Base-by-base conservation (phyloP, 169 alveolate genomes). In the Fabrea salina region DNA sequence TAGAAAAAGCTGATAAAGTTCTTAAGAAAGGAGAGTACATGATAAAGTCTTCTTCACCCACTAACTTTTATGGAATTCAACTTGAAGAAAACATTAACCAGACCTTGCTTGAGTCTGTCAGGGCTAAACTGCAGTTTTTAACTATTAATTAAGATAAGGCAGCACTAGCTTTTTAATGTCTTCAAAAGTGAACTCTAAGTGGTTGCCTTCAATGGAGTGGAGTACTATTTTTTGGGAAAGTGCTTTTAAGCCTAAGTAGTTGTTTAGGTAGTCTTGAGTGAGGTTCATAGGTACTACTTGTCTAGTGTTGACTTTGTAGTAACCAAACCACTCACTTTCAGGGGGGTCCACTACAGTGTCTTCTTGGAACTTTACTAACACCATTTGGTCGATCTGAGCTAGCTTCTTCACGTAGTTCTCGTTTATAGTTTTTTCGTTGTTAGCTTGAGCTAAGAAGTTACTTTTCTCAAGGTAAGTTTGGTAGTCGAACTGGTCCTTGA, bases 301-400 rank as follows among this genome's bases (percentile, higher is more conserved):
- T 7, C 30, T 67, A 37, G 51, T 13, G 19, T 32, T 41, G 64
- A n/a, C 33, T 32, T 67, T 43, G n/a, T 41, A 76, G 51, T 57
- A 76, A 27, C 82, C 59, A 56, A 88, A 88, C 89, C 90, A 86
- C 19, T 86, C 91, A 50, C 91, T 81, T 40, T 84, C 91, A 70
- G 72, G 77, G 1, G 96, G 94, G 54, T 82, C 81, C 22, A 88
- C 80, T 79, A 88, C 80, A 19, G 88, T 79, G 67, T 87, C 94
- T 51, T 88, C 47, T 30, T 68, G 61, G 59, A 86, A 88, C 88
- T 79, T 87, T 16, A 75, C 80, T 19, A 86, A 80, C 37, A 86
- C 79, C 4, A 82, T 78, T 37, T 79, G 82, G 27, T 82, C 80
- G 13, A 86, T 61, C 25, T 59, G 39, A 19, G 77, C 35, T 59